phyloP scores from a whole-genome alignment of 768 basidiomycete genomes.

The Calocybe gangraenosa region DNA sequence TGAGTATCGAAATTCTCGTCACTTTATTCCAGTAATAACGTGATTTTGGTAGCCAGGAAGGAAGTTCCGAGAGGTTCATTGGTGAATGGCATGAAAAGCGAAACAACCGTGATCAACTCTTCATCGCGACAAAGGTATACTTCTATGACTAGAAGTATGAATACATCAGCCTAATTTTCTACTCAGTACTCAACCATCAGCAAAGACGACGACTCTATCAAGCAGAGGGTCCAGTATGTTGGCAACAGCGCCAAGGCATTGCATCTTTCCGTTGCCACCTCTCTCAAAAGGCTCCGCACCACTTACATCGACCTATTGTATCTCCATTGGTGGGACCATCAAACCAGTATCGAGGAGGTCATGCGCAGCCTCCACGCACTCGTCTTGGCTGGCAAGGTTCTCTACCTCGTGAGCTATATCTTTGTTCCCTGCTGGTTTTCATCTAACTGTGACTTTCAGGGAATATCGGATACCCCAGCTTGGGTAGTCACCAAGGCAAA shows the following conservation, averaged over 20 bases:
- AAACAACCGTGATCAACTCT: constrained; percentile 39
- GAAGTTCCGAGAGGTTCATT: constrained; percentile 40
- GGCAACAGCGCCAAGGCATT: constrained; percentile 44
- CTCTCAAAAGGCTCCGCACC: constrained; percentile 38
- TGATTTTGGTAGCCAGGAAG: constrained; percentile 38
- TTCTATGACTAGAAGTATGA: not conserved
- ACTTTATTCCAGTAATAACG: too few species aligned
- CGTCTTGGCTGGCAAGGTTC: constrained; percentile 46
- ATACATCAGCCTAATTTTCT: not conserved
- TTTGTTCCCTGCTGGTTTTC: not conserved
- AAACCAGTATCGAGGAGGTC: constrained; percentile 48
- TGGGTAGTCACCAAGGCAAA: constrained; percentile 49
- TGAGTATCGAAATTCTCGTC: constrained; percentile 15
- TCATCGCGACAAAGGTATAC: constrained; percentile 37
- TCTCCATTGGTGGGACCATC: constrained; percentile 48
- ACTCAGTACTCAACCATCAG: constrained; percentile 14
- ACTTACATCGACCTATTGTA: constrained; percentile 38
- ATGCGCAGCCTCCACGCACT: constrained; percentile 52
- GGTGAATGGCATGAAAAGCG: constrained; percentile 44
- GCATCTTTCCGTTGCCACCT: constrained; percentile 30
- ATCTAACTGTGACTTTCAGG: constrained; percentile 18
- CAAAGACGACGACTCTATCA: constrained; percentile 10
- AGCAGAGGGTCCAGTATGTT: constrained; percentile 15
- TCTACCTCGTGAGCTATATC: constrained; percentile 31
- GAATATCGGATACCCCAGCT: constrained; percentile 39